Evolutionary conservation across 192 early-diverging fungal genomes (phyloP).

Genomic region (Allomyces macrogynus): DNA sequence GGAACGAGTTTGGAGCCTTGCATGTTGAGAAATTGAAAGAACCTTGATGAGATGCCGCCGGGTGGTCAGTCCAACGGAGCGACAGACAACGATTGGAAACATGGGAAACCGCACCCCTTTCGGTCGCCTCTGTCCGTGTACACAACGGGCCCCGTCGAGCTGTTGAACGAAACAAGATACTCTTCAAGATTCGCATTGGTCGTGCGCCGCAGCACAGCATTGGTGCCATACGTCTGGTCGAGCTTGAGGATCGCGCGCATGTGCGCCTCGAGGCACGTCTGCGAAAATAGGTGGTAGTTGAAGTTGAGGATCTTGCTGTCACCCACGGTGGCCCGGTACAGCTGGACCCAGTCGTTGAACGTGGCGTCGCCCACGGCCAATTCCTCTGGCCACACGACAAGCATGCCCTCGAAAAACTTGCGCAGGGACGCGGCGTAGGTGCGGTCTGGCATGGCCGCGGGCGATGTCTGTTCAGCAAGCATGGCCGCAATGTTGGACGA

Average conservation of each 20-base stretch:
- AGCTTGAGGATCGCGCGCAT: no score
- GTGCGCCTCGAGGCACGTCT: no score
- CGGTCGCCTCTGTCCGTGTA: not conserved
- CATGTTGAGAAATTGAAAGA: not conserved
- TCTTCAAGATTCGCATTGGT: not conserved
- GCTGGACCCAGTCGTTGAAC: not conserved
- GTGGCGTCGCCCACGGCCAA: not conserved
- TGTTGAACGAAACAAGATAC: not conserved
- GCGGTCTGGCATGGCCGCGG: no score
- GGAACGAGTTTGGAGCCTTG: not conserved
- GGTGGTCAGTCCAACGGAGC: not conserved
- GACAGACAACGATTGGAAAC: not conserved
- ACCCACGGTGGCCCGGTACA: not conserved
- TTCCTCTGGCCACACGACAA: not conserved
- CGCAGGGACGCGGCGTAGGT: no score
- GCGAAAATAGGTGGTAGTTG: no score
- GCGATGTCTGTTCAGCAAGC: not conserved
- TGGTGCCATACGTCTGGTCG: no score
- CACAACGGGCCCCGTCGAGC: not conserved
- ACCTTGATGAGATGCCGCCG: not conserved
- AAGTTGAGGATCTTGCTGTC: no score
- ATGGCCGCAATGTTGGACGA: not conserved
- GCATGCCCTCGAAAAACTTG: no score
- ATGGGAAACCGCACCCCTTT: not conserved
- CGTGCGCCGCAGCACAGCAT: no score